A percentile compares a stretch with the other conserved stretches of the same genome.
These are phyloP conservation scores for Mycena pura DNA, from an alignment of 768 basidiomycete genomes.

Conservation along the genomic window DNA sequence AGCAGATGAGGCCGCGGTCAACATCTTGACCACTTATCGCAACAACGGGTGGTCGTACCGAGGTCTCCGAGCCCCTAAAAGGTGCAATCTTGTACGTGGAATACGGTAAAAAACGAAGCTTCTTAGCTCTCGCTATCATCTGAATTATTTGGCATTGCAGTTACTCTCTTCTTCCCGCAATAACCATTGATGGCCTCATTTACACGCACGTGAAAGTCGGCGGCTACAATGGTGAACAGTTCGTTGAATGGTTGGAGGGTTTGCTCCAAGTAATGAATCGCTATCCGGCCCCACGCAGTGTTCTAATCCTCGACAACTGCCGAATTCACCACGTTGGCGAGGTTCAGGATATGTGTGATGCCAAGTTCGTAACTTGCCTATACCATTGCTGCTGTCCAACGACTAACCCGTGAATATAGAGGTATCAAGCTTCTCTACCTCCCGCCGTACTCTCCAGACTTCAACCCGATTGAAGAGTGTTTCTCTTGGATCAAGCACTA, in stretches of 20 bases:
- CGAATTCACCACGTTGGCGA: conserved; percentile 35
- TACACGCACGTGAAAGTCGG: conserved; percentile 31
- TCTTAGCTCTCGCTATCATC: neutral
- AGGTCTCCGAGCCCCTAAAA: conserved; percentile 10
- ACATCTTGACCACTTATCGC: conserved; percentile 26
- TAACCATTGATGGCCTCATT: conserved; percentile 24
- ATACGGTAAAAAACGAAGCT: conserved; percentile 2
- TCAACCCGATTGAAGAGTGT: conserved; percentile 44
- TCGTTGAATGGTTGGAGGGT: conserved; percentile 22
- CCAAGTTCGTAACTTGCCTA: neutral
- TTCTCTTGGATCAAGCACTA: conserved; percentile 39
- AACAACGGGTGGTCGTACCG: conserved; percentile 19
- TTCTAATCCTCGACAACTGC: conserved; percentile 41
- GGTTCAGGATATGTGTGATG: conserved; percentile 20
- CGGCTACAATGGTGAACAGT: conserved; percentile 30
- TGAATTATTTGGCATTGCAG: conserved; percentile 4
- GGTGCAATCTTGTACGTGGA: conserved; percentile 21
- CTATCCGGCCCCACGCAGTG: conserved; percentile 28
- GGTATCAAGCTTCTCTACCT: conserved; percentile 36
- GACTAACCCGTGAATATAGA: neutral
- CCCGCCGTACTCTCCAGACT: conserved; percentile 42
- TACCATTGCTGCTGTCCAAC: neutral
- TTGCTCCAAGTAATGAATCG: conserved; percentile 34
- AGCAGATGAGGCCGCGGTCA: conserved; percentile 27
- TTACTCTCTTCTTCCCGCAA: conserved; percentile 31